Conservation (phyloP, 2,329 filamentous ascomycete species). For the Helicocarpus griseus region DNA sequence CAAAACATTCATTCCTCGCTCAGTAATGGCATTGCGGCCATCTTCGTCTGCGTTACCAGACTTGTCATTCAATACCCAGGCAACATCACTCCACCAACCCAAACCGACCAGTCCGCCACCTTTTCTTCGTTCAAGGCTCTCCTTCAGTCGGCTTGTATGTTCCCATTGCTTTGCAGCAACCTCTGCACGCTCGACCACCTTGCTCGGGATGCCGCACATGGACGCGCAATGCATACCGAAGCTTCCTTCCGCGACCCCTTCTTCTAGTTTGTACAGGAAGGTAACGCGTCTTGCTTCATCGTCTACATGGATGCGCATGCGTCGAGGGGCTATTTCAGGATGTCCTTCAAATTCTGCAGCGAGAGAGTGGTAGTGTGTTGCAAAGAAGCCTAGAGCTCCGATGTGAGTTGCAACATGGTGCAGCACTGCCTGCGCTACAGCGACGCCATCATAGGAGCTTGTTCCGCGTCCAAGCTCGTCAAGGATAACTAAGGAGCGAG, state of each 20-base stretch:
- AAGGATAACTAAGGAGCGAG: conserved; percentile 87
- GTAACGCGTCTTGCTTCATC: conserved; percentile 77
- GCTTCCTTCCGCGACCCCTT: conserved; percentile 87
- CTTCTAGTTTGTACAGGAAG: conserved; percentile 88
- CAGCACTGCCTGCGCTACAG: conserved; percentile 92
- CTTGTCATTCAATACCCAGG: conserved; percentile 57
- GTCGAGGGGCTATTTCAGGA: conserved; percentile 72
- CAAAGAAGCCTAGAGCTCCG: conserved; percentile 91
- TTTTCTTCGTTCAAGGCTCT: conserved; percentile 73
- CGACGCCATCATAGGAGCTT: conserved; percentile 90
- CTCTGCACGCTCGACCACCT: conserved; percentile 79
- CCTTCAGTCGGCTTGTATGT: conserved; percentile 81
- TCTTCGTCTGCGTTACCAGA: conserved; percentile 19
- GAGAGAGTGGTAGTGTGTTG: conserved; percentile 92
- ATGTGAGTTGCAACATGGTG: conserved; percentile 91
- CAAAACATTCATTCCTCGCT: conserved; percentile 47
- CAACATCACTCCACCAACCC: conserved; percentile 79
- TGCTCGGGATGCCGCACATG: conserved; percentile 87
- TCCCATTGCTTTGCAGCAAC: conserved; percentile 87
- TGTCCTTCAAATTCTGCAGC: conserved; percentile 84
- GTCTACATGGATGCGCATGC: conserved; percentile 94
- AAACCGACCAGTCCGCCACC: conserved; percentile 73
- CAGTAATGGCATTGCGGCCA: conserved; percentile 30
- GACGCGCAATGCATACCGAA: conserved; percentile 99
- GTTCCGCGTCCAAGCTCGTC: conserved; percentile 94